A percentile compares a stretch with the other conserved stretches of the same genome.
Evolutionary conservation across 192 early-diverging fungal species (phyloP).

Genomic region (Backusella tuberculispora): DNA sequence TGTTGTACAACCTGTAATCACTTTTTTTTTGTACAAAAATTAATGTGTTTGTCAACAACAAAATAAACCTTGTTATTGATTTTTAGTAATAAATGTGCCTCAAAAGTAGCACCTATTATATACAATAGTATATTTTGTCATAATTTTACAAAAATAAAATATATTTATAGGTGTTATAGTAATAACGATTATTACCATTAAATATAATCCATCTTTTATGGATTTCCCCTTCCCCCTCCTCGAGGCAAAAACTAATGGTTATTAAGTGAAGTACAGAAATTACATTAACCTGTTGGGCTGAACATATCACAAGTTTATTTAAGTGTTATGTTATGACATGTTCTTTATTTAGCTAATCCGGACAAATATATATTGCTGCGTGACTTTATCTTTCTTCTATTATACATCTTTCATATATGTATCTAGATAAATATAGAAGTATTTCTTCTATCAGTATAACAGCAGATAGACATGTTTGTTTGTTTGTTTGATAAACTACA

Average conservation of each 20-base stretch:
- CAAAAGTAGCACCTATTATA: background rate
- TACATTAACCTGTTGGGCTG: background rate
- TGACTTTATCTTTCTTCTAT: no score
- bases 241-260: background rate
- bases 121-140: background rate
- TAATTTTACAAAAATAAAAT: background rate
- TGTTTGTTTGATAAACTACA: background rate
- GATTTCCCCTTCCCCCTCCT: background rate
- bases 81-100: conserved; percentile 15
- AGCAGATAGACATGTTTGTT: background rate
- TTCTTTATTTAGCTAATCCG: background rate
- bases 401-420: background rate
- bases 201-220: background rate
- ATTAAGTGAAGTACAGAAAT: conserved; percentile 8
- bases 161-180: background rate
- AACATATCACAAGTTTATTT: background rate
- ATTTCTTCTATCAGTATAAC: no score
- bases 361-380: background rate
- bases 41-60: conserved; percentile 4
- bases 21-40: background rate
- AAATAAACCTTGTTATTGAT: conserved; percentile 13
- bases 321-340: background rate
- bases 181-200: background rate
- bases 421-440: background rate
- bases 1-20: background rate